Evolutionary conservation across 139 green algal genomes (phyloP), one percentile per base, ranked within the genome.

Genomic region (Tetraselmis striata): DNA sequence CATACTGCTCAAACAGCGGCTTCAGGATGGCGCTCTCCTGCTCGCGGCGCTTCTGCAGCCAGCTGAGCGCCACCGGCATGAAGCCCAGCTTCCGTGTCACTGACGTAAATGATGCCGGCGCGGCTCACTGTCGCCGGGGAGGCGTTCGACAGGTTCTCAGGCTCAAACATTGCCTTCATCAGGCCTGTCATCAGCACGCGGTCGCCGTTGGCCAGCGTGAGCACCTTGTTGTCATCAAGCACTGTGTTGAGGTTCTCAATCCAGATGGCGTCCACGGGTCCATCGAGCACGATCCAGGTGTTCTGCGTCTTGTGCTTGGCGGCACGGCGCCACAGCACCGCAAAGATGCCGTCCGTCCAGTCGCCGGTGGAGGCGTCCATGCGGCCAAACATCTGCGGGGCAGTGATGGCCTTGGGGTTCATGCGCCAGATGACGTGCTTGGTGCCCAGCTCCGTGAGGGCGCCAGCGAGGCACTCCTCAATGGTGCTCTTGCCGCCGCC

Each of bases 211-310:
- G 96, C 95, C 82, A 98, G 89, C 23, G 95, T 98, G n/a, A 98
- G 88, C 80, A 98, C 88, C 86, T 97, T 97, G 90, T 98, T 98
- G 89, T 98, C 95, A 75, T 98, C 95, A 58, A 98, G 90, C 81
- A 98, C 95, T 1, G 95, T 98, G 90, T 98, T 98, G 58, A 98
- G 89, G 86, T 98, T 98, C 89, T 98, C 96, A 84, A 98, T 98
- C 96, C 96, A 98, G 84, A 98, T 96, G 59, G 96, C 95, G 77
- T 98, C 96, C 75, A 98, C 94, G 22, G 95, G 95, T 1, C 96
- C 96, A 83, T 98, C 96, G 58, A 98, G 93, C 80, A 98, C 94
- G 77, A 98, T 98, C 95, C 93, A 97, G 1, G 95, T 98, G 90
- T 96, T 94, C 83, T 97, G 92, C 87, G 93, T 94, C 90, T 96